Evolutionary conservation across 345 rosid genomes (phyloP).

Genomic region (Passiflora organensis): DNA sequence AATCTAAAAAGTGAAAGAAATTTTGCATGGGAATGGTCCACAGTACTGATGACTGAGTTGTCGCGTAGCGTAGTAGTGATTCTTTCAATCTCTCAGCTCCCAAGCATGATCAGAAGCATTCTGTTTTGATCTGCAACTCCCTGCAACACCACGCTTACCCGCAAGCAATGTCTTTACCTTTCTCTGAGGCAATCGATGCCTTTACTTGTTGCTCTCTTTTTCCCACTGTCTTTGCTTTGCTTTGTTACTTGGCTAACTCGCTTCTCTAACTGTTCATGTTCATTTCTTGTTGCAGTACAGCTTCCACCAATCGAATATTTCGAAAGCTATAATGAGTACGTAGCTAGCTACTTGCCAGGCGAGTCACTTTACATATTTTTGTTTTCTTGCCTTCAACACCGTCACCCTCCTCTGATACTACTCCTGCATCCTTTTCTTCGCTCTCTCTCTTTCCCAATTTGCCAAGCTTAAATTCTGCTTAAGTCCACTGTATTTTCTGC

Average conservation of each 20-base stretch:
- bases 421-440: background rate
- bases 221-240: slow-evolving; percentile 2
- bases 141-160: slow-evolving; percentile 65
- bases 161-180: slow-evolving; percentile 53
- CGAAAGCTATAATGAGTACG: slow-evolving; percentile 4
- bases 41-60: slow-evolving; percentile 19
- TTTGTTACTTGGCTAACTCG: slow-evolving; percentile 12
- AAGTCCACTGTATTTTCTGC: too few species aligned
- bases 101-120: background rate
- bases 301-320: slow-evolving; percentile 14
- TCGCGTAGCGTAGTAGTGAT: slow-evolving; percentile 18
- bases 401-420: background rate
- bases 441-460: background rate
- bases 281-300: background rate
- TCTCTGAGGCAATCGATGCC: slow-evolving; percentile 40
- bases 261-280: slow-evolving; percentile 8
- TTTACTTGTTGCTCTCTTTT: too few species aligned
- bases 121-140: slow-evolving; percentile 20
- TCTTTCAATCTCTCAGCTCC: background rate
- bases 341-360: background rate
- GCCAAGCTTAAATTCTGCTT: background rate
- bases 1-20: background rate
- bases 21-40: slow-evolving; percentile 20
- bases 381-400: too few species aligned
- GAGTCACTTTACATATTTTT: background rate